Evolutionary conservation across 768 basidiomycete genomes (phyloP).

Genomic region (Russula sp.): DNA sequence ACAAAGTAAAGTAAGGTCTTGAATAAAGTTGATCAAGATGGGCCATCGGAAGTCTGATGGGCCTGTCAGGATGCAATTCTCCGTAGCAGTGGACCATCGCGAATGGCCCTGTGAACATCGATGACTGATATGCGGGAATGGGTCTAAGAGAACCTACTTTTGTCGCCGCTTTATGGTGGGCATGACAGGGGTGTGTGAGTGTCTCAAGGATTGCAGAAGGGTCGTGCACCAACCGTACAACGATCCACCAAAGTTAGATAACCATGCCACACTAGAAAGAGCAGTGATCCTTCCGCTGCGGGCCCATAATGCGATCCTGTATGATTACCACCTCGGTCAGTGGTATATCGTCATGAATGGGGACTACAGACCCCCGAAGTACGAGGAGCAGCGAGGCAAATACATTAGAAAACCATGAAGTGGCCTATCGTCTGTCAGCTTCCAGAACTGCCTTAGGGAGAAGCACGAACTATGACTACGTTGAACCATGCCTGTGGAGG

Average conservation of each 20-base stretch:
- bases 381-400: constrained; percentile 17
- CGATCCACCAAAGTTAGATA: constrained; percentile 2
- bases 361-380: constrained; percentile 14
- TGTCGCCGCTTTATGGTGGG: neutral
- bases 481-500: constrained; percentile 7
- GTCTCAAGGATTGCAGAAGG: neutral
- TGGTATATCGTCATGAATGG: neutral
- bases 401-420: constrained; percentile 9
- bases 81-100: neutral
- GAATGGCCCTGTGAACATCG: neutral
- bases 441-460: neutral
- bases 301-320: constrained; percentile 16
- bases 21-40: constrained; percentile 12
- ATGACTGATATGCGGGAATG: neutral
- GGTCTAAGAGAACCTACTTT: neutral
- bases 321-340: neutral
- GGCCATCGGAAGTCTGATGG: constrained; percentile 11
- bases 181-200: neutral
- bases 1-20: constrained; percentile 12
- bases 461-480: neutral
- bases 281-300: constrained; percentile 1
- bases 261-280: neutral
- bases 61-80: neutral
- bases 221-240: constrained; percentile 4
- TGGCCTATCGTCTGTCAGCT: constrained; percentile 6